Percentiles rank a stretch among this genome's conserved stretches.
These are phyloP conservation scores for Polytrichum formosum DNA, from an alignment of 225 moss, liverwort and hornwort genomes.

Conservation along the genomic window DNA sequence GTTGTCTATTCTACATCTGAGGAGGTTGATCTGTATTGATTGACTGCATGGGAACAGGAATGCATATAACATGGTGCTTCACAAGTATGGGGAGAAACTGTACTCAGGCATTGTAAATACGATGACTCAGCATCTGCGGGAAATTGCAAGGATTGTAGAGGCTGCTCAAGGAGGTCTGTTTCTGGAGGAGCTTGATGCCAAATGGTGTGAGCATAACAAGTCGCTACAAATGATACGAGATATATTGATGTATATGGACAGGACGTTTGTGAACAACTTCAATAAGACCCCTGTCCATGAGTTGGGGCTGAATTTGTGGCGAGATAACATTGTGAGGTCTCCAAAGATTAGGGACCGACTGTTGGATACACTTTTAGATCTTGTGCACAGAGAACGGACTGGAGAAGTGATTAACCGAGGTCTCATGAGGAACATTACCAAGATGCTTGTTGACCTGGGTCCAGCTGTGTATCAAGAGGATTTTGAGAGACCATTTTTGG, in stretches of 20 bases:
- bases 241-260: constrained; percentile 70
- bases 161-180: constrained; percentile 60
- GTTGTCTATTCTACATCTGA: too few relatives aligned
- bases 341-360: constrained; percentile 56
- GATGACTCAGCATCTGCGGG: constrained; percentile 63
- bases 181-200: constrained; percentile 61
- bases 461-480: constrained; percentile 56
- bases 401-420: constrained; percentile 68
- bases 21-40: too few relatives aligned
- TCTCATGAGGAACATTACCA: constrained; percentile 65
- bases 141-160: constrained; percentile 56
- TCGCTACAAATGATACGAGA: constrained; percentile 66
- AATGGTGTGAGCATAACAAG: constrained; percentile 68
- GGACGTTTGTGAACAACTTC: constrained; percentile 68
- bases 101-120: constrained; percentile 59
- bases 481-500: constrained; percentile 58
- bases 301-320: constrained; percentile 63
- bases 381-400: constrained; percentile 60
- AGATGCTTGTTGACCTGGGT: constrained; percentile 65
- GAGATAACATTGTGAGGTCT: constrained; percentile 59
- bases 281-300: constrained; percentile 69
- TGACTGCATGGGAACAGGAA: constrained; percentile 25
- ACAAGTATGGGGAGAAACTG: constrained; percentile 68
- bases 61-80: constrained; percentile 68
- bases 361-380: constrained; percentile 53